Percentiles rank a stretch among this genome's conserved stretches.
phyloP scores from a whole-genome alignment of 495 filamentous ascomycete species.

The Evernia prunastri region DNA sequence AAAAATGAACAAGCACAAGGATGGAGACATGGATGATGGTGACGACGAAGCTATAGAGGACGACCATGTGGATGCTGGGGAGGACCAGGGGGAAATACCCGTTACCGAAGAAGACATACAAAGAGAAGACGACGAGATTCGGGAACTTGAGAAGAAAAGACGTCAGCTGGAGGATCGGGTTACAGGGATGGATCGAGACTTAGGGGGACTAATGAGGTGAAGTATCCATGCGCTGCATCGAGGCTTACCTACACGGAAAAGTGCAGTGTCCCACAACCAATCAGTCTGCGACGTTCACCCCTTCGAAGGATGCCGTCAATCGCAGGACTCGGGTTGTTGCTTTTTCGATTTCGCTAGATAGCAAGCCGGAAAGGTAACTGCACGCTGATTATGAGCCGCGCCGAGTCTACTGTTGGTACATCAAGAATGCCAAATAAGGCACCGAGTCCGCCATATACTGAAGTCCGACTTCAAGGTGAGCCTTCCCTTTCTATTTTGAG shows the following conservation, averaged over 20 bases:
- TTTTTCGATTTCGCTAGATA: background rate
- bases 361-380: background rate
- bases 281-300: conserved; percentile 5
- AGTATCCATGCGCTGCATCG: background rate
- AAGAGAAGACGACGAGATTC: conserved; percentile 71
- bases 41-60: conserved; percentile 36
- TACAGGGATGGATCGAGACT: conserved; percentile 70
- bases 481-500: background rate
- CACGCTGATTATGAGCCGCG: background rate
- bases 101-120: conserved; percentile 71
- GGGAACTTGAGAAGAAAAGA: conserved; percentile 71
- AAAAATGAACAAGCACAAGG: conserved; percentile 54
- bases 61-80: conserved; percentile 31
- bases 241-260: background rate
- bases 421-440: background rate
- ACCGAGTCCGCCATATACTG: background rate
- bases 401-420: background rate
- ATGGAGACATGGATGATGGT: conserved; percentile 35
- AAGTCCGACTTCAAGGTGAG: background rate
- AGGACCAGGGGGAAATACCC: conserved; percentile 32
- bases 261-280: background rate
- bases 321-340: background rate
- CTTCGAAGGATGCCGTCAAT: background rate
- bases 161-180: conserved; percentile 69
- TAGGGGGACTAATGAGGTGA: conserved; percentile 58